Percentiles rank a stretch among this genome's conserved stretches.
phyloP scores from a whole-genome alignment of 1,284 basidiomycete genomes.

The Coriolopsis trogii region DNA sequence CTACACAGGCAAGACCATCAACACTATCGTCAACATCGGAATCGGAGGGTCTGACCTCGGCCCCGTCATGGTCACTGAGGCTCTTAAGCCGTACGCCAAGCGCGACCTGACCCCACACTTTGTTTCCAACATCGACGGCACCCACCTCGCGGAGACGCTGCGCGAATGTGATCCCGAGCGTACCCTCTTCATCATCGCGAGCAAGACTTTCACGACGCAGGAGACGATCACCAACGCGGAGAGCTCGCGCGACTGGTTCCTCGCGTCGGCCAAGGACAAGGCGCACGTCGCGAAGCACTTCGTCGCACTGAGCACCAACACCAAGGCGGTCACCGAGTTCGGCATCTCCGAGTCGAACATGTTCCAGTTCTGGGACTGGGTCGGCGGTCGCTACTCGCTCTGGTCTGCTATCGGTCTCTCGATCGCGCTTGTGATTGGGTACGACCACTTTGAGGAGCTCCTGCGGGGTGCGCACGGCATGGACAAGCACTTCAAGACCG shows the following conservation, averaged over 20 bases:
- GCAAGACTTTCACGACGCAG: slow-evolving; percentile 99
- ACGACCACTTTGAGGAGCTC: slow-evolving; percentile 91
- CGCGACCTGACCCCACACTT: slow-evolving; percentile 89
- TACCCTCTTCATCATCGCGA: slow-evolving; percentile 96
- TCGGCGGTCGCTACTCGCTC: slow-evolving; percentile 96
- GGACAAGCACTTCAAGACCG: slow-evolving; percentile 94
- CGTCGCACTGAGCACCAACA: slow-evolving; percentile 97
- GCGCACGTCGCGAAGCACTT: slow-evolving; percentile 98
- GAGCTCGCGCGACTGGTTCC: slow-evolving; percentile 94
- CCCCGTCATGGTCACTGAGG: slow-evolving; percentile 99
- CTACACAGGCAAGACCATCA: slow-evolving; percentile 95
- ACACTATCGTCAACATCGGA: slow-evolving; percentile 97
- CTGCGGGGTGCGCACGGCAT: slow-evolving; percentile 95
- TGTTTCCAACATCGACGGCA: slow-evolving; percentile 98
- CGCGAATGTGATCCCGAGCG: slow-evolving; percentile 87
- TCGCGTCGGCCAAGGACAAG: slow-evolving; percentile 82
- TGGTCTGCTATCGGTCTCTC: slow-evolving; percentile 98
- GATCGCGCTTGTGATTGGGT: slow-evolving; percentile 93
- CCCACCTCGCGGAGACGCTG: slow-evolving; percentile 92
- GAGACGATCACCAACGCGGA: slow-evolving; percentile 99
- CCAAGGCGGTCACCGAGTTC: slow-evolving; percentile 92
- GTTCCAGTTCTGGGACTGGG: slow-evolving; percentile 99
- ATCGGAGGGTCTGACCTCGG: slow-evolving; percentile 98
- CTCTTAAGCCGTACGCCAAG: slow-evolving; percentile 91
- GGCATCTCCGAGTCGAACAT: slow-evolving; percentile 94